Base-by-base conservation (phyloP, 129 eudicot species). In the Arctium lappa region DNA sequence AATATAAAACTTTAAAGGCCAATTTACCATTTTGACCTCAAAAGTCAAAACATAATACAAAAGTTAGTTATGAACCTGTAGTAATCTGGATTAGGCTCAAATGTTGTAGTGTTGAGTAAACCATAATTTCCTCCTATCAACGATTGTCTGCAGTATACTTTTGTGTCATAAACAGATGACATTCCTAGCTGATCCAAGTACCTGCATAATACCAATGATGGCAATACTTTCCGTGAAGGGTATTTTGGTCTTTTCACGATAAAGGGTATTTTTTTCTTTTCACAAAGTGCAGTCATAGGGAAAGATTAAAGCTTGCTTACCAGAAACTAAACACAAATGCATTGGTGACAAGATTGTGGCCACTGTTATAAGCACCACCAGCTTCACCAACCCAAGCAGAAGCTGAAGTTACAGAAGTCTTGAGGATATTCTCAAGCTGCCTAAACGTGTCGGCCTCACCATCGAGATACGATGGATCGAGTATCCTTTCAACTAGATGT, bases 81-180 rank as follows among this genome's bases (percentile, higher is more conserved):
- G 89, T 93, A 95, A 86, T 95, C 98, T 30, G 99, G 99, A 86
- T 95, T 90, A 3, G 99, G 99, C 8, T 74, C 85, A 69, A 91
- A 95, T 11, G 87, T 93, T 31, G 93, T 88, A 30, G 98, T 93
- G 79, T 95, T 89, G 13, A 95, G 99, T 46, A 95, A 86, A n/a
- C 95, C 99, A 81, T 95, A 95, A 88, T 95, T 95, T 74, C 99
- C 99, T 37, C 99, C 99, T 9, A 95, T 86, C 69, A 95, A 82
- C 1, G 98, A 74, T 79, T 96, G 99, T 74, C 99, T 84, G 87
- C 99, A 96, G 72, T 92, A 96, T 5, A 91, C 87, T 81, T 96
- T 96, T 0, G 94, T 89, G 74, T 91, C 90, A 62, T 86, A 92
- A 79, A 84, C 80, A 2, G 98, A 72, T 33, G 99, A 80, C 92